Base-by-base conservation (phyloP, 2,329 filamentous ascomycete species). In the Fusarium agapanthi region DNA sequence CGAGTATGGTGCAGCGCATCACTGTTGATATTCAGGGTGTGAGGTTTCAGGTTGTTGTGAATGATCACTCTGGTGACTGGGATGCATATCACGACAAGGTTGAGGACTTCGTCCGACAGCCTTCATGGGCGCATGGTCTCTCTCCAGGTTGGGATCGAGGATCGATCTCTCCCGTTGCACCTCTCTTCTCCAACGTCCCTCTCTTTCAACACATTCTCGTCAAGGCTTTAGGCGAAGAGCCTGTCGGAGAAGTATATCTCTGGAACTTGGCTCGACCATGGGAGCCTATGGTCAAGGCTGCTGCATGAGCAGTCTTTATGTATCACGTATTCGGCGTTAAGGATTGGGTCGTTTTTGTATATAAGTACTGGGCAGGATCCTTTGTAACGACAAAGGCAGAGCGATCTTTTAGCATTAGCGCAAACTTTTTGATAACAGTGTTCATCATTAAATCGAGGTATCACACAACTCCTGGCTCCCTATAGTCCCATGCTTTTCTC, bases 221-320 rank as follows among this genome's bases (percentile, higher is more conserved):
- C 40, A 83, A 82, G 72, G 76, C 79, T 26, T 44, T 79, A 24
- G 76, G 77, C 14, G 79, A 78, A 58, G 80, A 82, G 48, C 76
- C 76, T 10, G 59, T 72, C 5, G 81, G 80, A 15, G 80, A 83
- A 51, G 77, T 83, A 28, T 84, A 84, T 61, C 76, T 84, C 43
- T 84, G 83, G 83, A 83, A 84, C 65, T 66, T 82, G 72, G 77
- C 80, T 22, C 75, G 77, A 37, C 83, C 83, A 40, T 84, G 83
- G 83, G 83, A 84, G 69, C 83, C 83, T 14, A 83, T 84, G 80
- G 79, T 84, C n/a, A 82, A 80, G 69, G 82, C 81, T 14, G 77
- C 76, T 18, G 81, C 79, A n/a, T 82, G 59, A 75, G 41, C 34
- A 20, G 35, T 34, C n/a, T 45, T 44, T 41, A 40, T 53, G 32